Conservation (phyloP, 2,329 filamentous ascomycete genomes). For the Grosmannia clavigera region DNA sequence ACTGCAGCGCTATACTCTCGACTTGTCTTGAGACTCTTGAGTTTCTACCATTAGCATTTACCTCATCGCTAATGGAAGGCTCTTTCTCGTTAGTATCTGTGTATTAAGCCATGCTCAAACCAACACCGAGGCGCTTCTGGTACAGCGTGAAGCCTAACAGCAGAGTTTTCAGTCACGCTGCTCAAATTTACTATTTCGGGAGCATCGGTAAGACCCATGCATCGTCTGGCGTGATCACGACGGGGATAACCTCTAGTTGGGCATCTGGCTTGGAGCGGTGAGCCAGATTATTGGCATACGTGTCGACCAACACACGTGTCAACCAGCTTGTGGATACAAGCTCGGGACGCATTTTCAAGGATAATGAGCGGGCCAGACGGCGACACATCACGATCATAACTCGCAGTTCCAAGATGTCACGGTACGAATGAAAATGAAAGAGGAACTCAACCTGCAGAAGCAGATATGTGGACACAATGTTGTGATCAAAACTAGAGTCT, state of each 20-base stretch:
- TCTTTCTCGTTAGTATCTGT: too few relatives aligned
- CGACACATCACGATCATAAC: not conserved
- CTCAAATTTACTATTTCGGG: not conserved
- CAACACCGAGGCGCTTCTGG: too few relatives aligned
- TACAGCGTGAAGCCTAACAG: too few relatives aligned
- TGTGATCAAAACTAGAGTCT: constrained; percentile 2
- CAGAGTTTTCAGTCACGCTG: too few relatives aligned
- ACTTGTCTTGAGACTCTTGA: too few relatives aligned
- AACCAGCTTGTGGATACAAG: not conserved
- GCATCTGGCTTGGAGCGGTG: constrained; percentile 2
- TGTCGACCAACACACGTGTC: not conserved
- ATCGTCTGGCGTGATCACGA: not conserved
- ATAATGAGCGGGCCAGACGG: not conserved
- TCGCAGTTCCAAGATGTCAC: constrained; percentile 1
- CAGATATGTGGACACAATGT: constrained; percentile 3
- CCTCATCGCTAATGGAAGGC: too few relatives aligned
- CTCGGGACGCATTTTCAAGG: not conserved
- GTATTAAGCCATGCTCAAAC: too few relatives aligned
- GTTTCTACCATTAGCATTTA: too few relatives aligned
- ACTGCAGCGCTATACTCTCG: too few relatives aligned
- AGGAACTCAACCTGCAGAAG: too few relatives aligned
- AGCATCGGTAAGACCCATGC: not conserved
- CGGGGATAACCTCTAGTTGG: constrained; percentile 1
- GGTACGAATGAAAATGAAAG: constrained; percentile 7
- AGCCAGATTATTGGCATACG: not conserved